Base-by-base conservation (phyloP, 352 stramenopile species). In the Phytophthora boehmeriae region DNA sequence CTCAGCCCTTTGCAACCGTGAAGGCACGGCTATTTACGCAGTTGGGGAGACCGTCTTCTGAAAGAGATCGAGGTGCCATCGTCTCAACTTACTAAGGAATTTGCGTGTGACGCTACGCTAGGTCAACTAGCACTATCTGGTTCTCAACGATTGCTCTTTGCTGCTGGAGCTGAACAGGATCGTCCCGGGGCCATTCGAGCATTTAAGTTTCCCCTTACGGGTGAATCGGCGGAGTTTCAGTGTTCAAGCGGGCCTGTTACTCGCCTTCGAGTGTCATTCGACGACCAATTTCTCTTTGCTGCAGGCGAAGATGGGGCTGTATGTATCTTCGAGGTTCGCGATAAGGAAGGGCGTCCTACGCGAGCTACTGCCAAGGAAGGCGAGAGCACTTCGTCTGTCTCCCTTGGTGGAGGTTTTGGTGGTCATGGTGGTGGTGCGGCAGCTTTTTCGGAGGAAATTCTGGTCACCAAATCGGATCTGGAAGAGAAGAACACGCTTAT, bases 401-500 rank as follows among this genome's bases (percentile, higher is more conserved):
- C 39, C 22, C 35, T 63, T 22, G 50, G 54, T 42, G 49, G 49
- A 42, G 34, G 50, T 1, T 62, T 63, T 59, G 48, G 34, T 22
- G 64, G 43, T 1, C 56, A 64, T 34, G 63, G 63, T 44, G 57
- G 59, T 17, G 49, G 32, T 25, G 54, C 59, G 50, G 50, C 52
- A 46, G 54, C 39, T 34, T 92, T 92, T 54, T 90, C 78, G 2
- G 83, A 93, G 47, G 88, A 92, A 57, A 87, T 93, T 44, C 55
- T 93, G 30, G 82, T 93, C 22, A 98, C 92, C 28, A 97, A 96
- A 54, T 90, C 76, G 27, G 92, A 98, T 57, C 67, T 98, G 46
- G 93, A 98, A 62, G 94, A 98, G 66, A 97, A 97, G 59, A 93
- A 95, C 44, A 81, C 73, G 17, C 62, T 94, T 30, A 97, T 98